These are phyloP conservation scores for Monilinia laxa DNA, from an alignment of 2,329 filamentous ascomycete species.

Conservation along the genomic window DNA sequence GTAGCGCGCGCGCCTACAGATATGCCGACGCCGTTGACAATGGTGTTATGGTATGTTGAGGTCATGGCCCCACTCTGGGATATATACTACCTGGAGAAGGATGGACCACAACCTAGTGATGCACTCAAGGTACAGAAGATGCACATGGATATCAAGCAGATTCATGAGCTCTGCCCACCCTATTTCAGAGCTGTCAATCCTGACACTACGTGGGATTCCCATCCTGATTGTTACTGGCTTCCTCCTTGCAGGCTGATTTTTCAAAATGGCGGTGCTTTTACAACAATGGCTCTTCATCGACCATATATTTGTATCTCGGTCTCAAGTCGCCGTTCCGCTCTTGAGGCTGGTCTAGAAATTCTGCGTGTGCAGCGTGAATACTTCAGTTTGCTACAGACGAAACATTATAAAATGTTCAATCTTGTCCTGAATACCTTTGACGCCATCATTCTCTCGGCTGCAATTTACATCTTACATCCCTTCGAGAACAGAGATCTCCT, in stretches of 20 bases:
- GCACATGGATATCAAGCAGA: slow-evolving; percentile 51
- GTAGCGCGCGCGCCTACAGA: slow-evolving; percentile 47
- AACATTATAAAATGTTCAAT: slow-evolving; percentile 54
- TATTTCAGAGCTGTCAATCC: slow-evolving; percentile 56
- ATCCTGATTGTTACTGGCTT: slow-evolving; percentile 56
- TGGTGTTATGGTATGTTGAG: slow-evolving; percentile 52
- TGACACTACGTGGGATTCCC: slow-evolving; percentile 55
- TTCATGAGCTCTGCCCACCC: slow-evolving; percentile 52
- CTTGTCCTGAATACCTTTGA: slow-evolving; percentile 65
- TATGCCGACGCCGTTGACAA: slow-evolving; percentile 57
- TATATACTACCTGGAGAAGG: slow-evolving; percentile 53
- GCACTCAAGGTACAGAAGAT: slow-evolving; percentile 54
- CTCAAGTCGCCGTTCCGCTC: slow-evolving; percentile 54
- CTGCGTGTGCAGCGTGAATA: slow-evolving; percentile 56
- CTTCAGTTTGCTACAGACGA: slow-evolving; percentile 47
- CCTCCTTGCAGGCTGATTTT: slow-evolving; percentile 49
- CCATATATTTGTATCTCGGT: slow-evolving; percentile 61
- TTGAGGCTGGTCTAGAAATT: slow-evolving; percentile 56
- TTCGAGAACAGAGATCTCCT: slow-evolving; percentile 52
- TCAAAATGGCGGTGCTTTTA: slow-evolving; percentile 50
- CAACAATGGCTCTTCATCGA: slow-evolving; percentile 59
- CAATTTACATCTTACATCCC: slow-evolving; percentile 61
- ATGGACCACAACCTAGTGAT: slow-evolving; percentile 55
- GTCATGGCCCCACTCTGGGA: slow-evolving; percentile 51
- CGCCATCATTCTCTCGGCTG: slow-evolving; percentile 59